These are phyloP conservation scores for Thermomyces lanuginosus DNA, from an alignment of 2,329 filamentous ascomycete species.

Conservation along the genomic window DNA sequence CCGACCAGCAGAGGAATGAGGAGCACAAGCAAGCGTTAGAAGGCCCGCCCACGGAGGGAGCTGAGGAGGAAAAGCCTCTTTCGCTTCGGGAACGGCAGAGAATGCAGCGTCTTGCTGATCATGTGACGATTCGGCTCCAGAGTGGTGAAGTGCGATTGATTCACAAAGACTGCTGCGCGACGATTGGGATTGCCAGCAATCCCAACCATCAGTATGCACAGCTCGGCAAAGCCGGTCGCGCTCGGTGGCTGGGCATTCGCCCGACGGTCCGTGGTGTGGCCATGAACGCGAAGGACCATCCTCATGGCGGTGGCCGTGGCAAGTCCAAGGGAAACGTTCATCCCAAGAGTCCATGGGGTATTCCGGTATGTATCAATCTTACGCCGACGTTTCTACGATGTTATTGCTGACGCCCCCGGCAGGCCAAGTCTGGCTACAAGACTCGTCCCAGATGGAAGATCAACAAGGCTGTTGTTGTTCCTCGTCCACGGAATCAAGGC, in stretches of 20 bases:
- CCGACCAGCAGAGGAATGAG: conserved; percentile 38
- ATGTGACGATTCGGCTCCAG: conserved; percentile 71
- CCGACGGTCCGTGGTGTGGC: conserved; percentile 93
- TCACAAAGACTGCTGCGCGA: conserved; percentile 82
- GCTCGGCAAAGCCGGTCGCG: conserved; percentile 87
- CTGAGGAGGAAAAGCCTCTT: conserved; percentile 21
- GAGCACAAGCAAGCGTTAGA: conserved; percentile 6
- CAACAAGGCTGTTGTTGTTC: conserved; percentile 80
- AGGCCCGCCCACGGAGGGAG: conserved; percentile 37
- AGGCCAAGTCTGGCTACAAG: conserved; percentile 56
- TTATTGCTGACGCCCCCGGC: conserved; percentile 7
- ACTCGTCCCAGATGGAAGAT: conserved; percentile 74
- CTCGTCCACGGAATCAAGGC: conserved; percentile 75
- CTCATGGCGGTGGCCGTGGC: conserved; percentile 95
- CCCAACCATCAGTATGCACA: conserved; percentile 76
- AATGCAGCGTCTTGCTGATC: conserved; percentile 49
- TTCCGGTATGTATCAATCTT: conserved; percentile 50
- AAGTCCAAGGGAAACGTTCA: conserved; percentile 98
- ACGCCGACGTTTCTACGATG: conserved; percentile 5
- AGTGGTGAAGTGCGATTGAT: conserved; percentile 86
- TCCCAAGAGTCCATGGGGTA: conserved; percentile 92
- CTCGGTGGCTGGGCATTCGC: conserved; percentile 81
- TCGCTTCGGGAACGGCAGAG: conserved; percentile 24
- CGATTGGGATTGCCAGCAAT: conserved; percentile 88
- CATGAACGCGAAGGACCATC: conserved; percentile 98